These are phyloP conservation scores for Puccinia triticina DNA, from an alignment of 1,284 basidiomycete species.

Conservation along the genomic window DNA sequence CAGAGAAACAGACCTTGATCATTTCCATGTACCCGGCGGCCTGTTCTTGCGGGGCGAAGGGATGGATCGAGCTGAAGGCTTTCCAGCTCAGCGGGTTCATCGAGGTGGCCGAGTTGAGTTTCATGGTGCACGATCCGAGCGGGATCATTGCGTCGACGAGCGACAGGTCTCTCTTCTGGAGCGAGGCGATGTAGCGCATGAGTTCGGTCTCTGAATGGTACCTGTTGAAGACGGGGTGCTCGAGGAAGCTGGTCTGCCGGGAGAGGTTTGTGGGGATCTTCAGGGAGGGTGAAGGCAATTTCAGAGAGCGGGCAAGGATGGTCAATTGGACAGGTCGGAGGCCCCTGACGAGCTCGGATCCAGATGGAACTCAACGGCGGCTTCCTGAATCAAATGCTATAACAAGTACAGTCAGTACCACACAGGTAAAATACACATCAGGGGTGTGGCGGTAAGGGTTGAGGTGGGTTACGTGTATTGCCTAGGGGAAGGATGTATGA, in stretches of 20 bases:
- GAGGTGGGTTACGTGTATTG: no score
- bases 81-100: conserved; percentile 96
- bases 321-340: no score
- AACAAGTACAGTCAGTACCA: no score
- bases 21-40: conserved; percentile 74
- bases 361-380: no score
- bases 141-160: conserved; percentile 97
- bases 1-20: conserved; percentile 46
- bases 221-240: conserved; percentile 81
- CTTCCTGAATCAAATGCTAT: no score
- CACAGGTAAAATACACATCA: no score
- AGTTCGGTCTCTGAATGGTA: conserved; percentile 98
- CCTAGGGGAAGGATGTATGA: no score
- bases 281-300: neutral
- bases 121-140: conserved; percentile 81
- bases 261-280: conserved; percentile 62
- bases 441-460: no score
- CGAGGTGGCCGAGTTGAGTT: conserved; percentile 92
- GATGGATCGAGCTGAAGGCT: conserved; percentile 85
- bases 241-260: conserved; percentile 76
- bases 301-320: no score
- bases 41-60: conserved; percentile 87
- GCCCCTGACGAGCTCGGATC: no score
- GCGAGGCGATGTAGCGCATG: conserved; percentile 76
- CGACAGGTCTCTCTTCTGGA: conserved; percentile 91